phyloP scores from a whole-genome alignment of 2,329 filamentous ascomycete species.

The Colletotrichum graminicola region DNA sequence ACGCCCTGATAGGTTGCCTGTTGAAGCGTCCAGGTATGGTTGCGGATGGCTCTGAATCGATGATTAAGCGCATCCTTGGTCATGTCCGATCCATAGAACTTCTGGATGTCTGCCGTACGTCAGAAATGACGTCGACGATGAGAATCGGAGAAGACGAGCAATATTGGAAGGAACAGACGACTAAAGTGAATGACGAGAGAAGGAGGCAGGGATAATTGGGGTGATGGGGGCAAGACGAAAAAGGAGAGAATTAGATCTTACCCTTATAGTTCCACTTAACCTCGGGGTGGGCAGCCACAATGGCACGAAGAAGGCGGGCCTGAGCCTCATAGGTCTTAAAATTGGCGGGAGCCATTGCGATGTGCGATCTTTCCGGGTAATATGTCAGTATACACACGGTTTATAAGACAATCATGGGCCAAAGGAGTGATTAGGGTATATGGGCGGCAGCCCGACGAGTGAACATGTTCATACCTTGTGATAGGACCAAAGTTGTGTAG shows the following conservation, averaged over 20 bases:
- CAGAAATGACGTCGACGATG: constrained; percentile 30
- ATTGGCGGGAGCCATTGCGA: constrained; percentile 64
- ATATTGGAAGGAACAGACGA: not conserved
- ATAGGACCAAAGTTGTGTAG: not conserved
- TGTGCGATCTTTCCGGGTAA: not conserved
- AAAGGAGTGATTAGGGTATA: not conserved
- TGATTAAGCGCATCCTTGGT: constrained; percentile 63
- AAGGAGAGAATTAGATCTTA: constrained; percentile 53
- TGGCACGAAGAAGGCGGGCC: constrained; percentile 70
- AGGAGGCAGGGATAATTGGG: not conserved
- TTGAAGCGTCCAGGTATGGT: constrained; percentile 55
- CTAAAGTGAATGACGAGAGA: not conserved
- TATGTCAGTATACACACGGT: constrained; percentile 15
- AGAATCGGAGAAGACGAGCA: not conserved
- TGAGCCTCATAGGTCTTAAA: constrained; percentile 72
- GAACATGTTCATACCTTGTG: not conserved
- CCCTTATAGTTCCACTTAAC: constrained; percentile 72
- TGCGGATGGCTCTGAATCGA: constrained; percentile 62
- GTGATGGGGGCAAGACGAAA: not conserved
- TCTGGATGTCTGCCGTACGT: constrained; percentile 57
- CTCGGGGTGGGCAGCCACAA: constrained; percentile 68
- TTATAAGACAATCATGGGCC: too few species aligned
- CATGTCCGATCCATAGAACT: constrained; percentile 63
- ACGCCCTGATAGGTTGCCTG: constrained; percentile 51
- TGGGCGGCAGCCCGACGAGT: too few species aligned